Evolutionary conservation across 106 monocot genomes (phyloP).

Genomic region (Amphibolis antarctica): DNA sequence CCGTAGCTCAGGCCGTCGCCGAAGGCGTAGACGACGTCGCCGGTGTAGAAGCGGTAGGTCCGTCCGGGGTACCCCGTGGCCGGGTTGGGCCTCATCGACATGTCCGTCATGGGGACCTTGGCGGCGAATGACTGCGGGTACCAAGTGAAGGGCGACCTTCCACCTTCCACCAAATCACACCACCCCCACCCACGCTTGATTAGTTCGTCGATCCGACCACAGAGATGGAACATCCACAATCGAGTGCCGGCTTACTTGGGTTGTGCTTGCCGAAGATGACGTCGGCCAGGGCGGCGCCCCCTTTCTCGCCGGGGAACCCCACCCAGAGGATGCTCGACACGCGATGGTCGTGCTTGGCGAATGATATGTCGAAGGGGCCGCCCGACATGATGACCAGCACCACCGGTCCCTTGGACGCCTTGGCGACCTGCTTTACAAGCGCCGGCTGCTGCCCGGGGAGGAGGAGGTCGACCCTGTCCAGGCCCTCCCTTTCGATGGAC

Average conservation of each 20-base stretch:
- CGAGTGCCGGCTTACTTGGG: slow-evolving; percentile 46
- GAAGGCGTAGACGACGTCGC: slow-evolving; percentile 60
- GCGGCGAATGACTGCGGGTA: slow-evolving; percentile 64
- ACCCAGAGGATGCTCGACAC: slow-evolving; percentile 83
- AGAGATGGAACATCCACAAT: neutral
- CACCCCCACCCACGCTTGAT: too few species aligned
- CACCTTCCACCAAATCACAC: slow-evolving; percentile 45
- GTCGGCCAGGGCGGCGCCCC: slow-evolving; percentile 75
- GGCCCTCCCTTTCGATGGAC: slow-evolving; percentile 60
- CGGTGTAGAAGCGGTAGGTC: slow-evolving; percentile 93
- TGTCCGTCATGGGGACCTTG: slow-evolving; percentile 76
- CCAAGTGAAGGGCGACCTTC: slow-evolving; percentile 85
- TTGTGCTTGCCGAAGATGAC: slow-evolving; percentile 69
- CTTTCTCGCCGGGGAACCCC: slow-evolving; percentile 87
- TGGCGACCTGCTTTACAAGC: slow-evolving; percentile 56
- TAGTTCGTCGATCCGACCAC: too few species aligned
- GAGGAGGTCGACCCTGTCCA: slow-evolving; percentile 50
- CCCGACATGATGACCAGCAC: slow-evolving; percentile 97
- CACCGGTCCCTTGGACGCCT: slow-evolving; percentile 67
- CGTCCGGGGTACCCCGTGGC: slow-evolving; percentile 68
- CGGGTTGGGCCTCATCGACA: slow-evolving; percentile 81
- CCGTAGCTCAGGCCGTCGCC: slow-evolving; percentile 89
- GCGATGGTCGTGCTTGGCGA: slow-evolving; percentile 40
- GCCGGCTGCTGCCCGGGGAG: slow-evolving; percentile 69
- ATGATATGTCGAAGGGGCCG: slow-evolving; percentile 69